Evolutionary conservation across 2,329 filamentous ascomycete species (phyloP), one percentile per base, ranked within the genome.

Genomic region (Pseudodiploospora longispora): DNA sequence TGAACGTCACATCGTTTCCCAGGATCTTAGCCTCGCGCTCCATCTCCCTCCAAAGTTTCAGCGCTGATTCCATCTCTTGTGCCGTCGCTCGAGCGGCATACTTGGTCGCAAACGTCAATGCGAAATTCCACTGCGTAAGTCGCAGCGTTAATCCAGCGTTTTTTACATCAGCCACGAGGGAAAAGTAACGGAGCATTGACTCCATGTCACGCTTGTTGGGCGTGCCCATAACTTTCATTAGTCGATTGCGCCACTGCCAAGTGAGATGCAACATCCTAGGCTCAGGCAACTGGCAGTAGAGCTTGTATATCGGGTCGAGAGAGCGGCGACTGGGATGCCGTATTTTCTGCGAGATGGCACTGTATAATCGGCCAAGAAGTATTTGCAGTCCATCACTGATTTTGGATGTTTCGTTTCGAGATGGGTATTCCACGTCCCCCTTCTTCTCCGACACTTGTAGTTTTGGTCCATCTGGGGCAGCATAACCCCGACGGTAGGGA

Each of bases 41-140:
- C 89, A 97, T 97, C 55, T 93, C 82, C 51, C 78, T 81, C 90
- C 91, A 98, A 27, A 94, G 65, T 39, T 80, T 76, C 38, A 98
- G 70, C 0, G 87, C 82, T 5, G 79, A 75, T 29, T 66, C 63
- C 48, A 66, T 54, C 38, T 61, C 86, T 70, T 36, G 87, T 63
- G 60, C 89, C 75, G 35, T 74, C 56, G 37, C 75, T 70, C 38
- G 78, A 72, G 34, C 81, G 70, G 50, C 79, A 53, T 85, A 88
- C 45, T 83, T 81, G 33, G 83, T 83, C 7, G 86, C 85, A 56
- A 94, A 85, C 19, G 84, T 76, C 41, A 96, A 79, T 33, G 89
- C 90, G 34, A 80, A 81, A 49, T 87, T 95, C 90, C 90, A 98
- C 58, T 95, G 80, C 0, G 71, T 66, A 5, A 66, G 68, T 1